A percentile compares a stretch with the other conserved stretches of the same genome.
Conservation (phyloP, 139 green algal species). For the Chara braunii region DNA sequence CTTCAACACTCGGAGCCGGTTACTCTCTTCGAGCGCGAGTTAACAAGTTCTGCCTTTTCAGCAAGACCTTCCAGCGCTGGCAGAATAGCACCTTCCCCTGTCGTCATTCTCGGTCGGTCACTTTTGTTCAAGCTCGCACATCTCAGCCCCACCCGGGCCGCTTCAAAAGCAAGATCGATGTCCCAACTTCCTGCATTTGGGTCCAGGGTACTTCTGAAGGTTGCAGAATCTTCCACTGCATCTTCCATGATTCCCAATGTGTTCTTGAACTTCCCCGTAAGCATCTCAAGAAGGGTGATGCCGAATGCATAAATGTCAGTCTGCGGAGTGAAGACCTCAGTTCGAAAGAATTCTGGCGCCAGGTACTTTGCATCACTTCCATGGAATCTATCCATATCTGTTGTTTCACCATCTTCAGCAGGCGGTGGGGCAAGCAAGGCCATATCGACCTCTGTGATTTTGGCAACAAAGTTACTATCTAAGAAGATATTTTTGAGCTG, state of each 20-base stretch:
- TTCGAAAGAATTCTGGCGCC: constrained; percentile 57
- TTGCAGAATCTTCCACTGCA: constrained; percentile 15
- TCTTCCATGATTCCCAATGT: constrained; percentile 25
- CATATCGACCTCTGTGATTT: constrained; percentile 54
- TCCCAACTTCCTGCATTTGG: constrained; percentile 9
- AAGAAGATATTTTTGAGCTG: constrained; percentile 54
- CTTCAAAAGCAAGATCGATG: constrained; percentile 16
- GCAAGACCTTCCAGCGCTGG: too few species aligned
- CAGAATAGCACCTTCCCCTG: too few species aligned
- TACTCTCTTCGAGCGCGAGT: too few species aligned
- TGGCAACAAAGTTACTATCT: constrained; percentile 47
- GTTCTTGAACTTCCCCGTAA: constrained; percentile 17
- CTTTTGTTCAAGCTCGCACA: too few species aligned
- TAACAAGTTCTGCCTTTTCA: too few species aligned
- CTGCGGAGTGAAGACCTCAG: constrained; percentile 42
- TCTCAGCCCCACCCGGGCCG: constrained; percentile 10
- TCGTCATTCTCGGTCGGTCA: too few species aligned
- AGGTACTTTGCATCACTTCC: too few species aligned
- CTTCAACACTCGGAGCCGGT: too few species aligned
- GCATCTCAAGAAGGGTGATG: constrained; percentile 29
- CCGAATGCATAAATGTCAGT: constrained; percentile 53
- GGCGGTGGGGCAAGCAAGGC: constrained; percentile 38
- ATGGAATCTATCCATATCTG: not conserved
- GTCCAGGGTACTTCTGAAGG: too few species aligned
- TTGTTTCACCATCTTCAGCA: not conserved